Evolutionary conservation across 1,139 yeast genomes (phyloP).

Genomic region (Yamadazyma dendronema): DNA sequence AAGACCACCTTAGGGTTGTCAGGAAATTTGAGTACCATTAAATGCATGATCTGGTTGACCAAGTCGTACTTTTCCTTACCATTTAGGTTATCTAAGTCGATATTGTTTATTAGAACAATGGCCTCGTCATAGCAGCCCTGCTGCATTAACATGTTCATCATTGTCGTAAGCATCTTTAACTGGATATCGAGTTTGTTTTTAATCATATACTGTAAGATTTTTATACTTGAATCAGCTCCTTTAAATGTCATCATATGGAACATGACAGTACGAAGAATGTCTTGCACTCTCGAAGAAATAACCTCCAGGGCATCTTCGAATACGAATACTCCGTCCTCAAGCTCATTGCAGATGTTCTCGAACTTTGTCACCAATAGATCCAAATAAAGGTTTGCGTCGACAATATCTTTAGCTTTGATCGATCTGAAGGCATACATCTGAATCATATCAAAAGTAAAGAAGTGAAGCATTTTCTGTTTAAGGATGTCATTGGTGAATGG

Average conservation of each 20-base stretch:
- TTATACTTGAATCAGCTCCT: conserved; percentile 32
- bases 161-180: conserved; percentile 23
- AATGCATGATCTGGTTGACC: conserved; percentile 30
- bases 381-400: conserved; percentile 34
- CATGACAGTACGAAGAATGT: conserved; percentile 28
- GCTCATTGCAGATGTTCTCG: conserved; percentile 24
- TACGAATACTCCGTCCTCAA: conserved; percentile 11
- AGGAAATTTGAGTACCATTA: conserved; percentile 31
- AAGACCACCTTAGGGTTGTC: conserved; percentile 34
- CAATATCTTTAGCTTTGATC: conserved; percentile 28
- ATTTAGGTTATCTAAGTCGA: conserved; percentile 24
- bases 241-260: conserved; percentile 39
- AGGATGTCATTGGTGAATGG: conserved; percentile 19
- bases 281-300: conserved; percentile 24
- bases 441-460: conserved; percentile 30
- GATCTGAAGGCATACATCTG: conserved; percentile 22
- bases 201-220: conserved; percentile 34
- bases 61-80: conserved; percentile 19
- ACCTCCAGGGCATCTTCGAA: conserved; percentile 16
- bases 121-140: conserved; percentile 37
- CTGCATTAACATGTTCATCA: conserved; percentile 28
- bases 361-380: conserved; percentile 37
- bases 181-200: conserved; percentile 27
- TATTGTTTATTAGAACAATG: conserved; percentile 30
- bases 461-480: conserved; percentile 28